Evolutionary conservation across 148 eudicot species (phyloP).

Genomic region (Chenopodium suecicum): DNA sequence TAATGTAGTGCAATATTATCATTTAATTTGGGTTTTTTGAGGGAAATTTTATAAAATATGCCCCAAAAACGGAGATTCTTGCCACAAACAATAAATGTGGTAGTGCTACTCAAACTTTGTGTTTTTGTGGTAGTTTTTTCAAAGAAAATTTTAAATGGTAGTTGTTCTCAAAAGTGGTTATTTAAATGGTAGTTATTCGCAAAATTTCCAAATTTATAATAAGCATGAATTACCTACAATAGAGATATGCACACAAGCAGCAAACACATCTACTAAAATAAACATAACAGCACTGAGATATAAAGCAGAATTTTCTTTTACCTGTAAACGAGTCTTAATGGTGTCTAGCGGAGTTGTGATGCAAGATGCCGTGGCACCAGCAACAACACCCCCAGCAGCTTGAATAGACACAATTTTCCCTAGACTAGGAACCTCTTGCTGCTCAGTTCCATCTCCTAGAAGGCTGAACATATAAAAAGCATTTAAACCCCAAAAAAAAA

Average conservation of each 20-base stretch:
- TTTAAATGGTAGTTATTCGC: too few relatives aligned
- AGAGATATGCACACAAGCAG: not conserved
- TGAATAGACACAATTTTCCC: constrained; percentile 66
- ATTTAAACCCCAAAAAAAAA: not conserved
- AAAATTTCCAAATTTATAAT: too few relatives aligned
- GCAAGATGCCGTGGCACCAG: constrained; percentile 91
- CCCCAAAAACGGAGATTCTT: too few relatives aligned
- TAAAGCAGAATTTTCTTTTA: constrained; percentile 19
- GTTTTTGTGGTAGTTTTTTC: too few relatives aligned
- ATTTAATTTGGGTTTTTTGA: too few relatives aligned
- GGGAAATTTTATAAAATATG: too few relatives aligned
- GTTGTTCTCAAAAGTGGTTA: too few relatives aligned
- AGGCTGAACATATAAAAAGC: constrained; percentile 40
- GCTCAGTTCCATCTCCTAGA: constrained; percentile 54
- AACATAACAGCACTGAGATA: not conserved
- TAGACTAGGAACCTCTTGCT: constrained; percentile 49
- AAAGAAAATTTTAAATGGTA: too few relatives aligned
- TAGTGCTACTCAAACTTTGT: too few relatives aligned
- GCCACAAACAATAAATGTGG: too few relatives aligned
- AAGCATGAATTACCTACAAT: not conserved
- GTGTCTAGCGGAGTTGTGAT: constrained; percentile 96
- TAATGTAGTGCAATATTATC: too few relatives aligned
- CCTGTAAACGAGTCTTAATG: constrained; percentile 93
- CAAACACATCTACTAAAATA: not conserved
- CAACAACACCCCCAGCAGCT: constrained; percentile 90